phyloP scores from a whole-genome alignment of 2,329 filamentous ascomycete species.

The Venturiaceae sp. region DNA sequence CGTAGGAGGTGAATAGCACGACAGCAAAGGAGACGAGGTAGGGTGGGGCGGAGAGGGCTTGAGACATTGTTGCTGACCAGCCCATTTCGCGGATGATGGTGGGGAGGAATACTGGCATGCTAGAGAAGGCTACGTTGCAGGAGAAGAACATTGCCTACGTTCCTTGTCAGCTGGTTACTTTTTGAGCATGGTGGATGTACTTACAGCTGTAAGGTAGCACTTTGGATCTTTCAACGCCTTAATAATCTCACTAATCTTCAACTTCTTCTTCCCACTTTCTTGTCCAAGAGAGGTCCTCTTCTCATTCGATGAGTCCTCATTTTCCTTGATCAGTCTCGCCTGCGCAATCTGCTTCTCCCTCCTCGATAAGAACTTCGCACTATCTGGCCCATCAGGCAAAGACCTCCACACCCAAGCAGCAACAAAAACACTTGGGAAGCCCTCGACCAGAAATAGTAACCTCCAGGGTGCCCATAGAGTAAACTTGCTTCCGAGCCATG shows the following conservation, averaged over 20 bases:
- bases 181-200: slow-evolving; percentile 14
- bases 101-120: slow-evolving; percentile 78
- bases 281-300: slow-evolving; percentile 10
- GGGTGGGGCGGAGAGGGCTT: slow-evolving; percentile 73
- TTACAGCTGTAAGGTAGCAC: slow-evolving; percentile 60
- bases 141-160: slow-evolving; percentile 65
- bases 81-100: slow-evolving; percentile 72
- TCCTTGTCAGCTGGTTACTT: background rate
- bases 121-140: slow-evolving; percentile 80
- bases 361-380: slow-evolving; percentile 30
- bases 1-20: slow-evolving; percentile 61
- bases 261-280: slow-evolving; percentile 17
- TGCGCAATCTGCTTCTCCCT: slow-evolving; percentile 50
- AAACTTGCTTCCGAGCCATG: slow-evolving; percentile 52
- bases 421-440: slow-evolving; percentile 71
- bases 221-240: slow-evolving; percentile 55
- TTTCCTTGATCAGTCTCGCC: slow-evolving; percentile 36
- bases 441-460: slow-evolving; percentile 75
- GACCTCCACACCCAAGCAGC: slow-evolving; percentile 64
- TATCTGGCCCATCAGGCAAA: slow-evolving; percentile 63
- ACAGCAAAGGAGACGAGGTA: slow-evolving; percentile 66
- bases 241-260: slow-evolving; percentile 48
- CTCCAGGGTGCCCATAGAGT: slow-evolving; percentile 70
- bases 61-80: slow-evolving; percentile 55
- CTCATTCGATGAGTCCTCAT: slow-evolving; percentile 13